phyloP scores from a whole-genome alignment of 2,329 filamentous ascomycete genomes.

The Alternaria longipes region DNA sequence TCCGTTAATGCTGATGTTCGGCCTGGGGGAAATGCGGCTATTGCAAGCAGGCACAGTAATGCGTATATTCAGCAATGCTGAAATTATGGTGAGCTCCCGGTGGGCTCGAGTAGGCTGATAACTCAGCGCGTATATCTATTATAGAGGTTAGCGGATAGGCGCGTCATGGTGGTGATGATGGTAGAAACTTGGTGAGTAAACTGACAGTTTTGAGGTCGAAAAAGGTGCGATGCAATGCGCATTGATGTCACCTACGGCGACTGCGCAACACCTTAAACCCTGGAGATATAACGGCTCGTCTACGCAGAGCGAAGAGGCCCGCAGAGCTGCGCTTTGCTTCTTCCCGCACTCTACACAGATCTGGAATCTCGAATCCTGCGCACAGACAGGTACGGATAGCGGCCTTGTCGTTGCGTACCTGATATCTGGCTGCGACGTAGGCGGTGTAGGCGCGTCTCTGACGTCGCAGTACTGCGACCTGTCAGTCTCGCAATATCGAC shows the following conservation, averaged over 20 bases:
- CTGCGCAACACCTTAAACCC: slow-evolving; percentile 46
- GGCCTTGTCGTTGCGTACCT: slow-evolving; percentile 35
- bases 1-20: slow-evolving; percentile 39
- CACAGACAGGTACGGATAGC: slow-evolving; percentile 44
- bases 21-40: slow-evolving; percentile 29
- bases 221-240: slow-evolving; percentile 21
- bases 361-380: slow-evolving; percentile 39
- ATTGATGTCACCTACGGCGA: slow-evolving; percentile 38
- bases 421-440: slow-evolving; percentile 42
- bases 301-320: slow-evolving; percentile 35
- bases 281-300: slow-evolving; percentile 43
- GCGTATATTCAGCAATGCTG: slow-evolving; percentile 43
- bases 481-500: slow-evolving; percentile 44
- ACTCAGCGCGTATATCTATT: slow-evolving; percentile 18
- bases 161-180: slow-evolving; percentile 11
- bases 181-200: slow-evolving; percentile 14
- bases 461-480: slow-evolving; percentile 42
- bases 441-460: slow-evolving; percentile 37
- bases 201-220: slow-evolving; percentile 20
- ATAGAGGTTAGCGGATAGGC: slow-evolving; percentile 31
- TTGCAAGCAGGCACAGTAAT: slow-evolving; percentile 31
- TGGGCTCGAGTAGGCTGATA: slow-evolving; percentile 28
- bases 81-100: slow-evolving; percentile 29
- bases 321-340: slow-evolving; percentile 47
- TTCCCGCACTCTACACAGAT: slow-evolving; percentile 51